Evolutionary conservation across 495 filamentous ascomycete species (phyloP), one percentile per base, ranked within the genome.

Genomic region (Trichoderma asperelloides): DNA sequence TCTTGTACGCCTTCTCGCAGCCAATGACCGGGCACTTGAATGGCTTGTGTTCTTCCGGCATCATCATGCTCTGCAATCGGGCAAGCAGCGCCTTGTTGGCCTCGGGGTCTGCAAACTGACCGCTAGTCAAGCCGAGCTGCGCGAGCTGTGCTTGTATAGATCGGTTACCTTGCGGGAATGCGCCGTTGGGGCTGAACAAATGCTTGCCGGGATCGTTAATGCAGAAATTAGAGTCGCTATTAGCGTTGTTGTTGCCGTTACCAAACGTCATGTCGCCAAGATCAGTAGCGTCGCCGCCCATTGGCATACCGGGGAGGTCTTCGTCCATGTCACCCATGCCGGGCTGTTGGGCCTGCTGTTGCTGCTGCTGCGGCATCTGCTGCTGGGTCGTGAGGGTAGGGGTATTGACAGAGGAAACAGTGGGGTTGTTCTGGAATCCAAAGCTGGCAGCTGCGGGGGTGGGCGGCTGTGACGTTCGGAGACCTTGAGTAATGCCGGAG

Each of bases 1-100:
- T 99, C 84, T 99, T 99, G 77, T 99, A 99, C 16, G 95, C 95
- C 81, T 99, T 99, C 76, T 99, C 95, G 74, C 95, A 99, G 21
- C 95, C 95, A 72, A 98, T 96, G 55, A 99, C 95, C 11, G 96
- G 95, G 75, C 95, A 99, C 72, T 90, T 89, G 84, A 96, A 98
- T 0, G 95, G 95, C 79, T 97, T 99, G 69, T 92, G 89, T 71
- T 98, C 93, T 68, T 77, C 89, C 45, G 86, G 76, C 72, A 84
- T 82, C 70, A 84, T 78, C 71, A 84, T 65, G 64, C 64, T 65
- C 64, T 65, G 64, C 15, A 65, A n/a, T 43, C 16, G 67, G 13
- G 62, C 55, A 21, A 68, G 27, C 30, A 68, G 11, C 28, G 33
- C 45, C 63, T 68, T 47, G 40, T 68, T 65, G 37, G 49, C 65